These are phyloP conservation scores for Akanthomyces uredinophilus DNA, from an alignment of 2,329 filamentous ascomycete species.

Conservation along the genomic window DNA sequence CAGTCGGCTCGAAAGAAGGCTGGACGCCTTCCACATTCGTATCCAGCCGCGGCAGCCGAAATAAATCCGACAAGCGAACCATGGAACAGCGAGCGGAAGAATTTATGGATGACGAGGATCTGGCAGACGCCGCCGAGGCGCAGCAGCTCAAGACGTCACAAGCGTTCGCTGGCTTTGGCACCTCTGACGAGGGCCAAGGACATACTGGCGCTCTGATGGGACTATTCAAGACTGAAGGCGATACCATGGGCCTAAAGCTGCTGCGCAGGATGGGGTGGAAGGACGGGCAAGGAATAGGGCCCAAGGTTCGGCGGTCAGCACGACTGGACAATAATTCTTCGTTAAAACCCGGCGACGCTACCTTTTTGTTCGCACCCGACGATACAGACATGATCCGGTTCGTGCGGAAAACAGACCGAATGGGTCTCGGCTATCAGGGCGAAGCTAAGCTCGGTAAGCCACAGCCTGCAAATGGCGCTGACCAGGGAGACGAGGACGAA, in stretches of 20 bases:
- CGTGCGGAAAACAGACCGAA: conserved; percentile 59
- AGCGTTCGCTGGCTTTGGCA: conserved; percentile 71
- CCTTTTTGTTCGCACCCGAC: conserved; percentile 79
- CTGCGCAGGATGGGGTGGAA: conserved; percentile 94
- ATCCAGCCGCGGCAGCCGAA: conserved; percentile 77
- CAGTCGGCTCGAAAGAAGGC: conserved; percentile 95
- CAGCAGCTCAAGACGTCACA: conserved; percentile 67
- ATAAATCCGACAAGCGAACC: conserved; percentile 51
- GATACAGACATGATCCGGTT: conserved; percentile 67
- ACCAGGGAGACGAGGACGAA: conserved; percentile 41
- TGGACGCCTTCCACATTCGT: conserved; percentile 92
- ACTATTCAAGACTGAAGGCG: conserved; percentile 65
- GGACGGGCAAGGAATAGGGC: conserved; percentile 87
- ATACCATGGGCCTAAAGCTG: conserved; percentile 82
- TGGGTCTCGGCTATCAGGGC: conserved; percentile 63
- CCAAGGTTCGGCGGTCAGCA: conserved; percentile 72
- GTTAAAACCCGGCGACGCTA: conserved; percentile 38
- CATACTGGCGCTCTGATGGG: conserved; percentile 52
- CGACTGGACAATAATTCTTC: conserved; percentile 47
- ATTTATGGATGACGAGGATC: conserved; percentile 97
- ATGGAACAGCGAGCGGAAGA: conserved; percentile 66
- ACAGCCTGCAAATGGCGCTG: conserved; percentile 30
- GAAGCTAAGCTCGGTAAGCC: conserved; percentile 47
- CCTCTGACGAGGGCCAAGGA: conserved; percentile 50
- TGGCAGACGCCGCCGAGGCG: conserved; percentile 78